phyloP scores from a whole-genome alignment of 2,329 filamentous ascomycete genomes.

The Nemania sp. region DNA sequence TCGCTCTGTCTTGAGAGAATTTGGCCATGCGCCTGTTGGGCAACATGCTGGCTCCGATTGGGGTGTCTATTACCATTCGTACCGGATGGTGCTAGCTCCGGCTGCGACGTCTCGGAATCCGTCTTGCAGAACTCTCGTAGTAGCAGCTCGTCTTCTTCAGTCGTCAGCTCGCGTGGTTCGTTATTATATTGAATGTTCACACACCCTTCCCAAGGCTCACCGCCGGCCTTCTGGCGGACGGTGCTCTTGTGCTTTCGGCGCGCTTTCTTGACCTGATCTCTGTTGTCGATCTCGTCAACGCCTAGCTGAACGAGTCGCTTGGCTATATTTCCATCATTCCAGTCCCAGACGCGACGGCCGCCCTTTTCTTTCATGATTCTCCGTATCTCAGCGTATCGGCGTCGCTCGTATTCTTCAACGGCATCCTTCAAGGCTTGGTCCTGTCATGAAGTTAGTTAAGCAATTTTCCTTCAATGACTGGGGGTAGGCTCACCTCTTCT shows the following conservation, averaged over 20 bases:
- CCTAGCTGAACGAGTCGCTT: constrained; percentile 54
- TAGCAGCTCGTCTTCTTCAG: constrained; percentile 40
- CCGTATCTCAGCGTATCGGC: constrained; percentile 49
- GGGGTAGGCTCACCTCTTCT: constrained; percentile 51
- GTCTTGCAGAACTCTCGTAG: constrained; percentile 37
- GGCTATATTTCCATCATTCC: constrained; percentile 56
- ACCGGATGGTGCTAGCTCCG: constrained; percentile 24
- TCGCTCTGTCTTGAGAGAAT: constrained; percentile 35
- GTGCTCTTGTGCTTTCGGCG: constrained; percentile 47
- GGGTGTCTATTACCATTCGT: constrained; percentile 28
- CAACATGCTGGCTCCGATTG: constrained; percentile 43
- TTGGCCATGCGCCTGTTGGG: constrained; percentile 46
- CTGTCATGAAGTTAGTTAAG: constrained; percentile 39
- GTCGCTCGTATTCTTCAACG: constrained; percentile 45
- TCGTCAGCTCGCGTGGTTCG: constrained; percentile 34
- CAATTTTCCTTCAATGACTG: constrained; percentile 15
- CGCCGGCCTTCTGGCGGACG: constrained; percentile 27
- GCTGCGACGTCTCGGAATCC: constrained; percentile 22
- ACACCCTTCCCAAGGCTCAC: constrained; percentile 29
- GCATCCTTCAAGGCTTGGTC: constrained; percentile 47
- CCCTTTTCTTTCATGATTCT: constrained; percentile 54
- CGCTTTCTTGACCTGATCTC: constrained; percentile 46
- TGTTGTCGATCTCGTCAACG: constrained; percentile 50
- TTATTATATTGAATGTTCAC: constrained; percentile 28
- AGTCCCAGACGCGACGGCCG: constrained; percentile 55